A percentile compares a stretch with the other conserved stretches of the same genome.
Evolutionary conservation across 2,329 filamentous ascomycete genomes (phyloP).

Genomic region (Hypoxylon sp.): DNA sequence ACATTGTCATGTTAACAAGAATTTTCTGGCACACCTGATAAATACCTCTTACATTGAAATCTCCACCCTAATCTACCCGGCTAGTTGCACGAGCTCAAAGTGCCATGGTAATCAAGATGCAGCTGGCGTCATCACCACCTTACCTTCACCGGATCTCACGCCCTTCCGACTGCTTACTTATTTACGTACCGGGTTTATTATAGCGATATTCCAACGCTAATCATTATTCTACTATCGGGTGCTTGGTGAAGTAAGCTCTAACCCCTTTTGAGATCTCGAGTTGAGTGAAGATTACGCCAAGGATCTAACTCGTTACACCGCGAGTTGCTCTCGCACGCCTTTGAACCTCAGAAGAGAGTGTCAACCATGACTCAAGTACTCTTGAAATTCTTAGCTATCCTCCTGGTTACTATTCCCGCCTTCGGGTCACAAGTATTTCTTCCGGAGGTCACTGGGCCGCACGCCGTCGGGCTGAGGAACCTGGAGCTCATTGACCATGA

Average conservation of each 20-base stretch:
- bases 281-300: neutral
- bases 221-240: neutral
- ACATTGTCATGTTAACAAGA: neutral
- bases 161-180: neutral
- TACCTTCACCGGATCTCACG: neutral
- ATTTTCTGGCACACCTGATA: neutral
- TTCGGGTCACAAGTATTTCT: constrained; percentile 12
- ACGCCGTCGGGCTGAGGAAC: constrained; percentile 32
- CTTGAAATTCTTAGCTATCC: neutral
- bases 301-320: neutral
- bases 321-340: neutral
- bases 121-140: constrained; percentile 23
- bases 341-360: neutral
- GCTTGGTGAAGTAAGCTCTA: neutral
- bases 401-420: constrained; percentile 1
- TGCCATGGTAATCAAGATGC: neutral
- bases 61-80: too few species aligned
- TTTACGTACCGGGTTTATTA: neutral
- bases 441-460: constrained; percentile 36
- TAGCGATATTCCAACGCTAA: neutral
- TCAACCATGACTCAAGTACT: neutral
- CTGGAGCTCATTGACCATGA: constrained; percentile 34
- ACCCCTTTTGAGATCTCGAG: neutral
- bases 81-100: neutral
- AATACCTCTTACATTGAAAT: too few species aligned